Evolutionary conservation across 2,329 filamentous ascomycete genomes (phyloP).

Genomic region (Diplodia intermedia): DNA sequence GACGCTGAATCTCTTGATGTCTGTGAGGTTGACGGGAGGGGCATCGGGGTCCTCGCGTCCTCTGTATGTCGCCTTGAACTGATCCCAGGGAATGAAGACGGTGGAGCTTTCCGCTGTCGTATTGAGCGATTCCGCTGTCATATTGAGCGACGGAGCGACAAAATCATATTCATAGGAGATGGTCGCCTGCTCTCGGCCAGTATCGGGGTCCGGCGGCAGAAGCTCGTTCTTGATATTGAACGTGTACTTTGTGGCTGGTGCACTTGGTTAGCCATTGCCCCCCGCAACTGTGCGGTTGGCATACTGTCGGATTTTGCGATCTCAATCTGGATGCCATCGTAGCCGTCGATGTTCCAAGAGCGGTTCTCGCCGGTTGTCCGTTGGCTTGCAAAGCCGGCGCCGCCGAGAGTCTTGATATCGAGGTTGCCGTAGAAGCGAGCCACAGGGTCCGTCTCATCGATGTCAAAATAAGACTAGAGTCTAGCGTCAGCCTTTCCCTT

Average conservation of each 20-base stretch:
- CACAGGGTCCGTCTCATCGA: conserved; percentile 43
- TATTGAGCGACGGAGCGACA: conserved; percentile 1
- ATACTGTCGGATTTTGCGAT: conserved; percentile 61
- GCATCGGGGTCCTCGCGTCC: conserved; percentile 70
- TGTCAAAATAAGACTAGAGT: conserved; percentile 57
- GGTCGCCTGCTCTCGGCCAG: conserved; percentile 74
- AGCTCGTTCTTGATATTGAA: conserved; percentile 76
- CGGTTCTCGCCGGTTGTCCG: conserved; percentile 65
- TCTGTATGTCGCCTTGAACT: conserved; percentile 75
- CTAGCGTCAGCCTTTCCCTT: background rate
- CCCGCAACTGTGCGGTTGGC: conserved; percentile 20
- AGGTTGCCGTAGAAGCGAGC: conserved; percentile 71
- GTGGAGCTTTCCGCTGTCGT: conserved; percentile 38
- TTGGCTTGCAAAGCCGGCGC: conserved; percentile 83
- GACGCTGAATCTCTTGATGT: conserved; percentile 71
- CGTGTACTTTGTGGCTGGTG: conserved; percentile 68
- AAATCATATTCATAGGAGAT: conserved; percentile 80
- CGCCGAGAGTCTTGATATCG: conserved; percentile 76
- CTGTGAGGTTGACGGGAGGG: conserved; percentile 63
- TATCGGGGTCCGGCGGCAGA: conserved; percentile 60
- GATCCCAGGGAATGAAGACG: conserved; percentile 67
- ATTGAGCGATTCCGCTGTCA: conserved; percentile 32
- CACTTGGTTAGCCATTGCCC: background rate
- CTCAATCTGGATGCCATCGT: conserved; percentile 66
- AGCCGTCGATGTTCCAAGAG: conserved; percentile 68